Conservation (phyloP, 257 asterid genomes). For the Voacanga thouarsii region DNA sequence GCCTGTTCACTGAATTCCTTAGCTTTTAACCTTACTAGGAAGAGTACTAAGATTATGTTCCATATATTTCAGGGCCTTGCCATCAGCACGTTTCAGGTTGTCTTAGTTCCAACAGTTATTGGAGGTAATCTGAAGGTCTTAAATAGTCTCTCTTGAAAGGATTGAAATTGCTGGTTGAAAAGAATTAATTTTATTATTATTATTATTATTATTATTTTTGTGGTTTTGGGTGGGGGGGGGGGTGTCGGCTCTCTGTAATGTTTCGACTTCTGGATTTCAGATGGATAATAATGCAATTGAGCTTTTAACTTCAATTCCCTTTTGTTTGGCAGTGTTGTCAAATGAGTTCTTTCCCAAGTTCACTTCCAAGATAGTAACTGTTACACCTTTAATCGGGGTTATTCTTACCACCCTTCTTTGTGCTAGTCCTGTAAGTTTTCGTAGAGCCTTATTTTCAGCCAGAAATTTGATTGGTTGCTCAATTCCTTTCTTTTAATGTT, state of each 20-base stretch:
- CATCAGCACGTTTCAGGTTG: constrained; percentile 93
- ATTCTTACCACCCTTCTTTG: constrained; percentile 92
- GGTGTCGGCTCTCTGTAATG: neutral
- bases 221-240: too few species aligned
- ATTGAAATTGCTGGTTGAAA: neutral
- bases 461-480: neutral
- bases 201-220: too few species aligned
- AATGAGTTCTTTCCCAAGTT: constrained; percentile 90
- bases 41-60: constrained; percentile 1
- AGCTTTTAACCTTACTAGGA: neutral
- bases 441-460: neutral
- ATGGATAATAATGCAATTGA: neutral
- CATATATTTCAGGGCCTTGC: constrained; percentile 76
- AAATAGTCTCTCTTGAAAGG: neutral
- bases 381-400: constrained; percentile 89
- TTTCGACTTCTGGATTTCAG: constrained; percentile 1
- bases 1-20: neutral
- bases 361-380: constrained; percentile 71
- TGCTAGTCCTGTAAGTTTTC: constrained; percentile 87
- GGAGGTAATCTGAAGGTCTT: constrained; percentile 63
- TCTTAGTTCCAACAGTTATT: constrained; percentile 83
- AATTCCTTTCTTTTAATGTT: neutral
- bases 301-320: constrained; percentile 3
- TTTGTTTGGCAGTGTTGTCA: constrained; percentile 61
- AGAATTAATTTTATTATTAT: too few species aligned